A percentile compares a stretch with the other conserved stretches of the same genome.
Evolutionary conservation across 2,329 filamentous ascomycete species (phyloP).

Genomic region (Neurospora crassa): DNA sequence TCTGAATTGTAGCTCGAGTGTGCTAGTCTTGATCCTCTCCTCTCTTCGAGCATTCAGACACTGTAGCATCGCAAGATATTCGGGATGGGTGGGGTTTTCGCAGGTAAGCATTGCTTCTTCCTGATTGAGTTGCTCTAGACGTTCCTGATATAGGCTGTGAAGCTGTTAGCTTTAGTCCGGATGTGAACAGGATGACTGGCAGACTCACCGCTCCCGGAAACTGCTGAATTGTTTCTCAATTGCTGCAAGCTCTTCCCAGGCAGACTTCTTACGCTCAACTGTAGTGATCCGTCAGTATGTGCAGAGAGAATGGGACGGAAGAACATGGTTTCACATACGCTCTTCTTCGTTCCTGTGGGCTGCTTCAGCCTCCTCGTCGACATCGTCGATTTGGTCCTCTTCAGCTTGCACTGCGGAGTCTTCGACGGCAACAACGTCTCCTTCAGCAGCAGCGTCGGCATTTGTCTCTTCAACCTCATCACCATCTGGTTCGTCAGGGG

Average conservation of each 20-base stretch:
- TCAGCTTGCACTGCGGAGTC: constrained; percentile 36
- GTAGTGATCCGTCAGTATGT: constrained; percentile 18
- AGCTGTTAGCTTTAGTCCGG: constrained; percentile 13
- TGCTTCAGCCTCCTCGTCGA: constrained; percentile 50
- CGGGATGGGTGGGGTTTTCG: constrained; percentile 68
- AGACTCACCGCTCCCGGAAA: constrained; percentile 64
- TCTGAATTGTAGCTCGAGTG: constrained; percentile 64
- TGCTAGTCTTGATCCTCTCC: constrained; percentile 68
- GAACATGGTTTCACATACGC: constrained; percentile 31
- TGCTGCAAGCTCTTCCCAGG: constrained; percentile 66
- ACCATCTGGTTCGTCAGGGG: constrained; percentile 15
- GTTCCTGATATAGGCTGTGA: constrained; percentile 74
- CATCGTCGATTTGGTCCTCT: constrained; percentile 45
- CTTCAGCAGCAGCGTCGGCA: constrained; percentile 23
- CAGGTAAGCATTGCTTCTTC: constrained; percentile 54
- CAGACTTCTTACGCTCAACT: constrained; percentile 72
- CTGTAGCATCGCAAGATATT: constrained; percentile 82
- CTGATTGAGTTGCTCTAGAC: constrained; percentile 68
- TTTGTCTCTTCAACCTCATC: constrained; percentile 12
- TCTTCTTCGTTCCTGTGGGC: constrained; percentile 56
- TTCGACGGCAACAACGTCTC: constrained; percentile 25
- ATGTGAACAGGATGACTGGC: not conserved
- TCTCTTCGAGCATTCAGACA: constrained; percentile 75
- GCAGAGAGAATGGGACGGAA: not conserved
- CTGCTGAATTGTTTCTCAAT: constrained; percentile 85